Conservation (phyloP, 2,329 filamentous ascomycete species). For the Aspergillus quadrilineatus region DNA sequence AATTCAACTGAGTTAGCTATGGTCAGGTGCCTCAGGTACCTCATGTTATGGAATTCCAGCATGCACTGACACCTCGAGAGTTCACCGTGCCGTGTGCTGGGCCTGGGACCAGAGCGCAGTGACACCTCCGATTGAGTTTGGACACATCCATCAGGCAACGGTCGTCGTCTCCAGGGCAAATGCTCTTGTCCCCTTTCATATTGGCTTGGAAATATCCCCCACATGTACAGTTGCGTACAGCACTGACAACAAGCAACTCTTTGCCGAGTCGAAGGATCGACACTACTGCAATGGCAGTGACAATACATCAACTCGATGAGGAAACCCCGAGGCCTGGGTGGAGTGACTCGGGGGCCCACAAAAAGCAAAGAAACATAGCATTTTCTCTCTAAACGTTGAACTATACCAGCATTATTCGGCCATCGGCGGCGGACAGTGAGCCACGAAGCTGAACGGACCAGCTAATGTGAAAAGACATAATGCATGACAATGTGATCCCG, state of each 20-base stretch:
- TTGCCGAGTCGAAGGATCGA: background rate
- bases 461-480: background rate
- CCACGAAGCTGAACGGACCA: background rate
- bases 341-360: conserved; percentile 5
- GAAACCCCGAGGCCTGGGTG: background rate
- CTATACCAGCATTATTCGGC: background rate
- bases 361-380: conserved; percentile 9
- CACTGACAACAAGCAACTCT: background rate
- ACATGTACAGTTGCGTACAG: background rate
- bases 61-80: conserved; percentile 6
- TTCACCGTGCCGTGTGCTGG: background rate
- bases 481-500: conserved; percentile 13
- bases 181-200: background rate
- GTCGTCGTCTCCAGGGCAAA: background rate
- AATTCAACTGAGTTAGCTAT: background rate
- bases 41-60: conserved; percentile 10
- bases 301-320: conserved; percentile 6
- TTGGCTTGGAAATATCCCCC: background rate
- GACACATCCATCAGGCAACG: background rate
- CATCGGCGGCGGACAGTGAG: background rate
- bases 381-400: background rate
- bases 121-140: conserved; percentile 3
- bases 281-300: conserved; percentile 9
- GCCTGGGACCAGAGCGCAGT: conserved; percentile 1
- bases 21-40: background rate